Base-by-base conservation (phyloP, 1,284 basidiomycete genomes). In the Inonotus hispidus region DNA sequence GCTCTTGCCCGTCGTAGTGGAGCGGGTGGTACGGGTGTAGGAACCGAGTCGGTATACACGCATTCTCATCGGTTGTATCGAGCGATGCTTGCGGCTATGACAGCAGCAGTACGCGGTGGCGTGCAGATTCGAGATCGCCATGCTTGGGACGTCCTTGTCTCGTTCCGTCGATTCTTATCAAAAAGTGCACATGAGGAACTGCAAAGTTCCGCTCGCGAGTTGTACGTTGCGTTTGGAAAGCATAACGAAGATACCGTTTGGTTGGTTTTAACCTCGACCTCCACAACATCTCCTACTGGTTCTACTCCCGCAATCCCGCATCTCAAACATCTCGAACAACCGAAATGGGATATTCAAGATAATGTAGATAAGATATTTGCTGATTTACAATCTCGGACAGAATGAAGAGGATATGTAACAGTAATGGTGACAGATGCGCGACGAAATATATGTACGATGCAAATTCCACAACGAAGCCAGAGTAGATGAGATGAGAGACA, bases 191-290 rank as follows among this genome's bases (percentile, higher is more conserved):
- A 95, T 64, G 81, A 82, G 57, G 92, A 93, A 68, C 74, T 96
- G 23, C 90, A 92, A 68, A 69, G 68, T 1, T 79, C 74, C 67
- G 91, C 90, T 25, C 77, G 81, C 64, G 76, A 79, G 39, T 71
- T 96, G 58, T 96, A 91, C 70, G 63, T 69, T 2, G 81, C 81
- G 19, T 76, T 93, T 41, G 78, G 74, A 25, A 71, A 68, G 63
- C 77, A 82, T 16, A 92, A 95, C 67, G 80, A 79, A 45, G 94
- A 96, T 73, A 82, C 84, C 1, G 85, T 95, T 3, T 96, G 93
- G 93, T 71, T 95, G 41, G 85, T 79, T 7, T 73, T 96, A 58
- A 73, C 71, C 29, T 82, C 81, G 8, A 90, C 87, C 0, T 70
- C 76, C 55, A n/a, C 46, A 14, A 46, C 35, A 16, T 32, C 43